Evolutionary conservation across 2,329 filamentous ascomycete species (phyloP).

Genomic region (Aspergillus candidus): DNA sequence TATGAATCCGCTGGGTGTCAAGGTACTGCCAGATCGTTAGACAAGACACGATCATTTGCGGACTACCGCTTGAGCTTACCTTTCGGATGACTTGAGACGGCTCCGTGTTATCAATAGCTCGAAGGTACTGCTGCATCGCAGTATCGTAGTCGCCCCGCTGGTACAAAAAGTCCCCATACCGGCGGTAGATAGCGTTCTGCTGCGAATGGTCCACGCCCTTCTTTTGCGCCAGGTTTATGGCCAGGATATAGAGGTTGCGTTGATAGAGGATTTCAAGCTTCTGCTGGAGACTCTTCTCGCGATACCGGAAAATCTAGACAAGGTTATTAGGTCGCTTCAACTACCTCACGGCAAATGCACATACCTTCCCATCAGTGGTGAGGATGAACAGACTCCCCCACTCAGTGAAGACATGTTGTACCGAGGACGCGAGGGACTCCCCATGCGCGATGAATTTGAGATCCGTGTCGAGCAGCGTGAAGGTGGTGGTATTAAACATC

Average conservation of each 20-base stretch:
- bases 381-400: conserved; percentile 93
- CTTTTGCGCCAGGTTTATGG: conserved; percentile 89
- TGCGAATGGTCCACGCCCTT: conserved; percentile 71
- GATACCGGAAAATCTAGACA: conserved; percentile 71
- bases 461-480: conserved; percentile 87
- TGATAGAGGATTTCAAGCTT: conserved; percentile 91
- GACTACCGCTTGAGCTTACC: conserved; percentile 38
- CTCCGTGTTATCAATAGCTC: conserved; percentile 92
- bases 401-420: conserved; percentile 73
- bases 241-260: conserved; percentile 83
- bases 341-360: conserved; percentile 8
- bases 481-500: conserved; percentile 78
- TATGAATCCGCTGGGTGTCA: conserved; percentile 95
- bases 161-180: conserved; percentile 90
- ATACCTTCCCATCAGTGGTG: conserved; percentile 83
- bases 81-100: conserved; percentile 95
- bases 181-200: conserved; percentile 86
- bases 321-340: conserved; percentile 11
- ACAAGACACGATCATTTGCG: conserved; percentile 9
- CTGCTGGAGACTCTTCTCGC: conserved; percentile 84
- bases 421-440: conserved; percentile 73
- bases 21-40: conserved; percentile 57
- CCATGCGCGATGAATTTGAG: conserved; percentile 85
- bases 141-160: conserved; percentile 94
- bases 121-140: conserved; percentile 98